Percentiles rank a stretch among this genome's conserved stretches.
Evolutionary conservation across 1,284 basidiomycete genomes (phyloP).

Genomic region (Porphyrellus sp.): DNA sequence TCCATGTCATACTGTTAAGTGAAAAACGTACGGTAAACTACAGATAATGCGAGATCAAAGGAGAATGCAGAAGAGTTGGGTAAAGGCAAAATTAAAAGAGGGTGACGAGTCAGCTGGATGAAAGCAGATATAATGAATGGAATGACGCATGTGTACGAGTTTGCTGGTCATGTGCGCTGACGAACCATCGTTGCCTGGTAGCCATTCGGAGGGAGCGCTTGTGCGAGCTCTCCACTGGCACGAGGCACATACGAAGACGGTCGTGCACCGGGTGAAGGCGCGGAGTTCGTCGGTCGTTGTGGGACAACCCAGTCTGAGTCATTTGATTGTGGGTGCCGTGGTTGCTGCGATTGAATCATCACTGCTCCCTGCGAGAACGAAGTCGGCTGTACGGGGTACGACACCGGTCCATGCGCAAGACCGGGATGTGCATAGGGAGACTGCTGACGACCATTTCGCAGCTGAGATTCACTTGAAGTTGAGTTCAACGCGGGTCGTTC

Average conservation of each 20-base stretch:
- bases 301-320: conserved; percentile 50
- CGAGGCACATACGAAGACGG: conserved; percentile 56
- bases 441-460: conserved; percentile 46
- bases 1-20: conserved; percentile 44
- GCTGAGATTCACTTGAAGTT: conserved; percentile 38
- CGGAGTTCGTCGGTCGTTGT: conserved; percentile 43
- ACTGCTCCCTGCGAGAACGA: conserved; percentile 43
- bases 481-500: conserved; percentile 38
- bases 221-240: conserved; percentile 45
- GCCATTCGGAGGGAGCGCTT: conserved; percentile 45
- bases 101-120: conserved; percentile 26
- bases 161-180: conserved; percentile 43
- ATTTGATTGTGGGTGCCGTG: conserved; percentile 39
- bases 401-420: conserved; percentile 41
- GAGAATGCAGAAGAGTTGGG: conserved; percentile 20
- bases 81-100: conserved; percentile 21
- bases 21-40: conserved; percentile 40
- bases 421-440: conserved; percentile 41
- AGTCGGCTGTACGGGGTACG: conserved; percentile 40
- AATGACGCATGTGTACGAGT: conserved; percentile 1
- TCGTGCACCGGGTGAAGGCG: conserved; percentile 46
- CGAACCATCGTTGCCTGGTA: conserved; percentile 47
- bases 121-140: conserved; percentile 30
- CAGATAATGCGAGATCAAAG: conserved; percentile 40
- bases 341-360: conserved; percentile 43